A percentile compares a stretch with the other conserved stretches of the same genome.
These are phyloP conservation scores for Tylopilus sp. DNA, from an alignment of 768 basidiomycete species.

Conservation along the genomic window DNA sequence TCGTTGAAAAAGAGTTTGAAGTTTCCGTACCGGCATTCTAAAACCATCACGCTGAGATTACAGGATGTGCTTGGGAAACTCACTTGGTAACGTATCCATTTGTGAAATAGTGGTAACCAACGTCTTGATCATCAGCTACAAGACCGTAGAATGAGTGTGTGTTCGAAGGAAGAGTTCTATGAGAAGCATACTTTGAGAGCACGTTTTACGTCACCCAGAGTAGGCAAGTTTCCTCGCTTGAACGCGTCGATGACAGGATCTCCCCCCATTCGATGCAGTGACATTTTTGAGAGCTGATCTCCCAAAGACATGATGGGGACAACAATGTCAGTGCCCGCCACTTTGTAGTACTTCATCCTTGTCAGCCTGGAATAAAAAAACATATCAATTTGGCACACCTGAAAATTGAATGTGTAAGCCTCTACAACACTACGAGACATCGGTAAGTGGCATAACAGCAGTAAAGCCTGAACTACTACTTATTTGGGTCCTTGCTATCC, in stretches of 20 bases:
- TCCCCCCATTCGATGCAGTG: conserved; percentile 36
- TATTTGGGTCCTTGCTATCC: conserved; percentile 84
- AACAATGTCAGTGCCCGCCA: conserved; percentile 55
- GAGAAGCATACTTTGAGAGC: conserved; percentile 61
- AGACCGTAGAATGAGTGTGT: background rate
- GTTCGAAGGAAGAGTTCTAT: background rate
- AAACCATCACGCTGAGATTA: background rate
- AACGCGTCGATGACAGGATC: conserved; percentile 64
- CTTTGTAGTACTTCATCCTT: conserved; percentile 55
- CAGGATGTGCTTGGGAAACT: conserved; percentile 20
- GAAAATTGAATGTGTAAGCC: conserved; percentile 86
- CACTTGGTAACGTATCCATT: conserved; percentile 79
- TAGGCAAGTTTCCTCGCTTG: conserved; percentile 60
- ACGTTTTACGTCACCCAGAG: conserved; percentile 76
- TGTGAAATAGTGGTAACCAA: conserved; percentile 75
- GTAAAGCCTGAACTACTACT: conserved; percentile 42
- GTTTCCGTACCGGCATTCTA: conserved; percentile 80
- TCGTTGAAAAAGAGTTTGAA: conserved; percentile 87
- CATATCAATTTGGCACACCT: conserved; percentile 40
- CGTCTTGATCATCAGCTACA: conserved; percentile 69
- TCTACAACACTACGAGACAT: conserved; percentile 64
- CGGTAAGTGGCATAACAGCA: conserved; percentile 12
- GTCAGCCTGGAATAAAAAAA: conserved; percentile 2
- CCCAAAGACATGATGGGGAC: conserved; percentile 76
- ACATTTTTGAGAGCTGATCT: conserved; percentile 51